These are phyloP conservation scores for Fusarium sp. DNA, from an alignment of 2,329 filamentous ascomycete genomes.

Conservation along the genomic window DNA sequence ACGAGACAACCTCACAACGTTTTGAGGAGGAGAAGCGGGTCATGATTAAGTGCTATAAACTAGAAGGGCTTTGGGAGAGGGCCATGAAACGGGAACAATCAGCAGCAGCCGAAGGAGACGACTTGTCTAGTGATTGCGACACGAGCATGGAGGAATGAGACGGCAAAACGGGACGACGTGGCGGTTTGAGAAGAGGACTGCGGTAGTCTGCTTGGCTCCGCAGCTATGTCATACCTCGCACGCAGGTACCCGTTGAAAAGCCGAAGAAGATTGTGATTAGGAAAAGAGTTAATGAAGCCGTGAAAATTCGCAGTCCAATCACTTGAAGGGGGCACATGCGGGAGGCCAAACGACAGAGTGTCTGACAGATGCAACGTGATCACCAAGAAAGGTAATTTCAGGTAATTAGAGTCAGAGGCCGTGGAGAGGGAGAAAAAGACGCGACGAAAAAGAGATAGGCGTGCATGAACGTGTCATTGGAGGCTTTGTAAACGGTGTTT, in stretches of 20 bases:
- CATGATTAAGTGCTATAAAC: conserved; percentile 36
- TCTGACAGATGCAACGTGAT: conserved; percentile 26
- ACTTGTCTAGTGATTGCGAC: conserved; percentile 37
- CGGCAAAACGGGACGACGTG: not conserved
- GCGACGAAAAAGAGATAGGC: too few species aligned
- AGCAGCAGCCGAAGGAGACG: conserved; percentile 9
- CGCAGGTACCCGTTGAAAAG: conserved; percentile 26
- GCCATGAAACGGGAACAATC: conserved; percentile 25
- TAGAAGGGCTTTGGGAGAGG: conserved; percentile 36
- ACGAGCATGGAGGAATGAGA: conserved; percentile 24
- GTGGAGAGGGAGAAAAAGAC: too few species aligned
- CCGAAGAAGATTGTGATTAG: not conserved
- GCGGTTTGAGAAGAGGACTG: not conserved
- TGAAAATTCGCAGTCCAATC: not conserved
- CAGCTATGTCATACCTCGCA: conserved; percentile 21
- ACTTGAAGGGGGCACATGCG: conserved; percentile 11
- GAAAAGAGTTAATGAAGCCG: not conserved
- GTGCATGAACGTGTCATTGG: not conserved
- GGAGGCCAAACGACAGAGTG: conserved; percentile 5
- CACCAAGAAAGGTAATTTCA: conserved; percentile 9
- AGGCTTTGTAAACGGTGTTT: not conserved
- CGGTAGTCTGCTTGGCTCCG: conserved; percentile 3
- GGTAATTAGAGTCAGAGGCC: too few species aligned
- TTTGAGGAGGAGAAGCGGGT: conserved; percentile 38
- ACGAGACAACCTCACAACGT: conserved; percentile 18